Conservation (phyloP, 1,284 basidiomycete species). For the Cutaneotrichosporon sp. region DNA sequence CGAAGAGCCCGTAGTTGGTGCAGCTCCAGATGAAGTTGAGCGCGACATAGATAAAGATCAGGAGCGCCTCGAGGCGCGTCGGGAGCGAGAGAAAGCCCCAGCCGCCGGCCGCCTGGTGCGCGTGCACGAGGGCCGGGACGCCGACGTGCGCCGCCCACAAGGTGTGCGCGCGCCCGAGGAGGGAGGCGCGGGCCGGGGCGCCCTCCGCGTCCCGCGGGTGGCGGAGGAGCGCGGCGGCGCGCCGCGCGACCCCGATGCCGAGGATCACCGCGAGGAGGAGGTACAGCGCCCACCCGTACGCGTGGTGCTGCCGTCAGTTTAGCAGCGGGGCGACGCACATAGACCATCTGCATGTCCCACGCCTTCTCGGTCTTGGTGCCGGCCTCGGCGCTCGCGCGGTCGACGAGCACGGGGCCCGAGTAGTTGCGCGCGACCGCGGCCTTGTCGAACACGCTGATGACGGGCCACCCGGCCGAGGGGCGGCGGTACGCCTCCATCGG, state of each 20-base stretch:
- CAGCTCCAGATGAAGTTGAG: slow-evolving; percentile 46
- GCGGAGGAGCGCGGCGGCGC: background rate
- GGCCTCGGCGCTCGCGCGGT: slow-evolving; percentile 1
- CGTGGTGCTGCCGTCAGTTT: slow-evolving; percentile 21
- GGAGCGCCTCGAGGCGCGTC: slow-evolving; percentile 31
- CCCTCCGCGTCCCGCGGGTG: background rate
- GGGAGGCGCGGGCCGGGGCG: slow-evolving; percentile 1
- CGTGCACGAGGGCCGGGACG: slow-evolving; percentile 30
- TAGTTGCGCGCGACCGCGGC: background rate
- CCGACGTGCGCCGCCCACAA: slow-evolving; percentile 25
- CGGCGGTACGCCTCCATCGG: no score
- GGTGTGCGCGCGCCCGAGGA: slow-evolving; percentile 4
- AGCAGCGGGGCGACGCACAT: background rate
- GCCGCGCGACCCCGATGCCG: slow-evolving; percentile 23
- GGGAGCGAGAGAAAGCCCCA: slow-evolving; percentile 31
- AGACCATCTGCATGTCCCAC: background rate
- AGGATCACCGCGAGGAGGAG: slow-evolving; percentile 25
- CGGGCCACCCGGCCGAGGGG: no score
- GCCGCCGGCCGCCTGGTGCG: slow-evolving; percentile 23
- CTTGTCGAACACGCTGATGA: no score
- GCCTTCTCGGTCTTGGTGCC: background rate
- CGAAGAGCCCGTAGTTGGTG: slow-evolving; percentile 60
- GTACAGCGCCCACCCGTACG: slow-evolving; percentile 32
- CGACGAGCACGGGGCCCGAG: background rate
- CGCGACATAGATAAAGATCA: slow-evolving; percentile 32